Percentiles rank a stretch among this genome's conserved stretches.
phyloP scores from a whole-genome alignment of 257 asterid genomes.

The Eustoma russellianum region DNA sequence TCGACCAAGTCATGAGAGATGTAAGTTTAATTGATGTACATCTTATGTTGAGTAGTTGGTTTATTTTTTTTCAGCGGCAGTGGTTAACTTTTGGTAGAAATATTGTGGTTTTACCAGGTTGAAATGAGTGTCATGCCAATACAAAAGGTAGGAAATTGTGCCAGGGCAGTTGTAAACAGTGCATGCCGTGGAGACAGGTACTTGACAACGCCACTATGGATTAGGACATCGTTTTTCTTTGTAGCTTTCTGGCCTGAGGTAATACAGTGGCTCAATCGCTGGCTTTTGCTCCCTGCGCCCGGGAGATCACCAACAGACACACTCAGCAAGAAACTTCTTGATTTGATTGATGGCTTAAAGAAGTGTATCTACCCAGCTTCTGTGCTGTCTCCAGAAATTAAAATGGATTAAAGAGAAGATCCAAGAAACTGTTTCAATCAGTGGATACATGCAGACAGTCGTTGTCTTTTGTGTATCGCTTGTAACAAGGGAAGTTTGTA shows the following conservation, averaged over 20 bases:
- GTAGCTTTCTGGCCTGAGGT: slow-evolving; percentile 40
- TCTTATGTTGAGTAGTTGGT: not conserved
- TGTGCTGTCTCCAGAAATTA: slow-evolving; percentile 44
- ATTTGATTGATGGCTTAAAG: slow-evolving; percentile 32
- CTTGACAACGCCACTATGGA: slow-evolving; percentile 47
- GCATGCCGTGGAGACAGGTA: slow-evolving; percentile 62
- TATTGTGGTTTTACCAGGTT: slow-evolving; percentile 20
- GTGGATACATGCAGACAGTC: no score
- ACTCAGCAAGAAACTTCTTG: slow-evolving; percentile 40
- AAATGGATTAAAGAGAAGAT: slow-evolving; percentile 19
- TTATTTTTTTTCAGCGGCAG: no score
- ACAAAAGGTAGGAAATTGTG: slow-evolving; percentile 26
- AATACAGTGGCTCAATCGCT: slow-evolving; percentile 42
- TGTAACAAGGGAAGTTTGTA: no score
- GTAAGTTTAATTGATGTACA: slow-evolving; percentile 21
- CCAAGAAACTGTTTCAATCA: no score
- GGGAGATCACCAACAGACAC: slow-evolving; percentile 38
- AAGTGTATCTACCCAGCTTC: slow-evolving; percentile 45
- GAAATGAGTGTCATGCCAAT: slow-evolving; percentile 35
- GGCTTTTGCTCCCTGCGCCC: slow-evolving; percentile 32
- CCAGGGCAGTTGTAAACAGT: slow-evolving; percentile 35
- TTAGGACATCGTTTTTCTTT: slow-evolving; percentile 19
- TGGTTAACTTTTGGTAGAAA: not conserved
- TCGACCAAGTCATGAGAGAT: slow-evolving; percentile 56
- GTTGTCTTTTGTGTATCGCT: no score